Conservation (phyloP, 352 stramenopile species). For the Phytopythium kandeliae region DNA sequence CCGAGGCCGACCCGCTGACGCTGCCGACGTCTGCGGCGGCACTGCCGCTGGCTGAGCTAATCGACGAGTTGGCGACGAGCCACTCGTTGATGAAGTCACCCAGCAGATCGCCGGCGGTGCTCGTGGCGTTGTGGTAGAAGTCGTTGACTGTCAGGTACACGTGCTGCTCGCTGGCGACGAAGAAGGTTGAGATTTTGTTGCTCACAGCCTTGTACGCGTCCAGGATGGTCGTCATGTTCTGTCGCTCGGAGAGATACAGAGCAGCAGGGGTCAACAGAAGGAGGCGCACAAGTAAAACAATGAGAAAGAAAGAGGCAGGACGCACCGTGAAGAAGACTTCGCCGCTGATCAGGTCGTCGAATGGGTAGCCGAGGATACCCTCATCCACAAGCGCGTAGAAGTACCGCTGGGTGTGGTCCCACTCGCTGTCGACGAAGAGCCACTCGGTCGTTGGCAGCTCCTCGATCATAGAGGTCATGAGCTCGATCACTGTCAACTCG, state of each 20-base stretch:
- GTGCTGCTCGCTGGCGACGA: constrained; percentile 39
- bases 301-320: background rate
- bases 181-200: constrained; percentile 43
- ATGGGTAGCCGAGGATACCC: constrained; percentile 36
- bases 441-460: constrained; percentile 22
- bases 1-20: constrained; percentile 13
- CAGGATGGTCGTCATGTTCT: constrained; percentile 28
- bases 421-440: constrained; percentile 45
- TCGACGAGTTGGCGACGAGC: constrained; percentile 27
- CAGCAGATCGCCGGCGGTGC: constrained; percentile 22
- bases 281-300: too few species aligned
- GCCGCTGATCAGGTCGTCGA: constrained; percentile 23
- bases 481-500: constrained; percentile 16
- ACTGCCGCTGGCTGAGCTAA: constrained; percentile 16
- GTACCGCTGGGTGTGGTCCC: constrained; percentile 35
- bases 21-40: constrained; percentile 4
- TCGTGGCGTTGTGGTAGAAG: constrained; percentile 44
- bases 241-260: too few species aligned
- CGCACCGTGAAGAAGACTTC: constrained; percentile 26
- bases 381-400: constrained; percentile 40
- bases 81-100: constrained; percentile 32
- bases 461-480: constrained; percentile 28
- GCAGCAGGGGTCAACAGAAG: too few species aligned
- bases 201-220: constrained; percentile 43
- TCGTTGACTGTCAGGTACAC: constrained; percentile 40